Evolutionary conservation across 2,329 filamentous ascomycete species (phyloP).

Genomic region (Xylaria hypoxylon): DNA sequence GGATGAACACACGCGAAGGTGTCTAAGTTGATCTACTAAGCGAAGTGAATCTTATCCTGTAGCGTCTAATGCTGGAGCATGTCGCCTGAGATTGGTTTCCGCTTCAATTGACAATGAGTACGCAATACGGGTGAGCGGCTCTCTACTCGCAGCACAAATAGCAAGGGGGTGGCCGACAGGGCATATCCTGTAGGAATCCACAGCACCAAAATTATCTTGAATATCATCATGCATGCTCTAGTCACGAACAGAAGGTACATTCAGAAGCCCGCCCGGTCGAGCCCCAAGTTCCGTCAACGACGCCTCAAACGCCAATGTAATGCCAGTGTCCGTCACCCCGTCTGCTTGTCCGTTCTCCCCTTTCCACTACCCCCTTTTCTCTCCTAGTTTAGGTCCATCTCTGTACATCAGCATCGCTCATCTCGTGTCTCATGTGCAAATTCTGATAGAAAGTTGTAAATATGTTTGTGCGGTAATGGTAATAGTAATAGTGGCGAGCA

Average conservation of each 20-base stretch:
- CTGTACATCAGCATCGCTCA: constrained; percentile 1
- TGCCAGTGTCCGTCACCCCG: constrained; percentile 37
- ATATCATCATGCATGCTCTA: constrained; percentile 19
- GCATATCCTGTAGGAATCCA: not conserved
- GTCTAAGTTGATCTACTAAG: no score
- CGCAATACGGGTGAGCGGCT: not conserved
- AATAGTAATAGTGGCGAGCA: not conserved
- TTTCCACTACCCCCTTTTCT: not conserved
- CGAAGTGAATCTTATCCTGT: no score
- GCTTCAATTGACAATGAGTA: no score
- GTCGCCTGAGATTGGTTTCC: no score
- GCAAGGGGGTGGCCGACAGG: not conserved
- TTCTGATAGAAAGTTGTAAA: not conserved
- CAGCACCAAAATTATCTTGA: constrained; percentile 9
- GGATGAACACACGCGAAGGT: not conserved
- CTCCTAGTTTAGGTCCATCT: not conserved
- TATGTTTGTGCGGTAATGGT: constrained; percentile 7
- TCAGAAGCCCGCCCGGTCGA: constrained; percentile 10
- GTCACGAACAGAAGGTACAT: constrained; percentile 10
- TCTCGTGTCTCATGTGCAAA: not conserved
- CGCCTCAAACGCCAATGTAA: constrained; percentile 46
- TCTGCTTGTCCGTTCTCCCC: not conserved
- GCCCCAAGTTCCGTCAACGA: constrained; percentile 24
- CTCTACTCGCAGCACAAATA: not conserved
- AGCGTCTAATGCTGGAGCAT: no score